phyloP scores from a whole-genome alignment of 495 filamentous ascomycete genomes.

The Penicillium daleae region DNA sequence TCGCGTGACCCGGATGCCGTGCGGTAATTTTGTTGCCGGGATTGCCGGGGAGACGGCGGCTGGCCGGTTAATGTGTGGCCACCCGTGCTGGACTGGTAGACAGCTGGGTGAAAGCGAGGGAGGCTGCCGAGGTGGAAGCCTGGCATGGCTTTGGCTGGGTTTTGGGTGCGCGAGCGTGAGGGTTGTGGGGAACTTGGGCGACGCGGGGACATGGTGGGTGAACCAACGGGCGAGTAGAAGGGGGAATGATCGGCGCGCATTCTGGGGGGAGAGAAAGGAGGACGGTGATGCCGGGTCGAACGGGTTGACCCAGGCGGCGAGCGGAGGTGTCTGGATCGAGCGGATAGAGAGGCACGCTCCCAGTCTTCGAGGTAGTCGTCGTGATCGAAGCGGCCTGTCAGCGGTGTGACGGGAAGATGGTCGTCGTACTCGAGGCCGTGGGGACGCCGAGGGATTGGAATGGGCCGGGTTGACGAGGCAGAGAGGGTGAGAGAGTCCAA shows the following conservation, averaged over 20 bases:
- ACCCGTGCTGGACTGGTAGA: slow-evolving; percentile 42
- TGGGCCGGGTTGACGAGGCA: slow-evolving; percentile 42
- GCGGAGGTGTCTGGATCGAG: slow-evolving; percentile 24
- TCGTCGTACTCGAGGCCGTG: slow-evolving; percentile 33
- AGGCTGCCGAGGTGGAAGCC: slow-evolving; percentile 48
- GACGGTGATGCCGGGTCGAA: slow-evolving; percentile 14
- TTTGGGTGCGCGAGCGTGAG: slow-evolving; percentile 31
- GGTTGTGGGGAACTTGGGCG: slow-evolving; percentile 44
- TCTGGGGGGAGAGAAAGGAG: slow-evolving; percentile 18
- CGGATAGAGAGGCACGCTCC: slow-evolving; percentile 33
- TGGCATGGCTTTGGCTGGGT: slow-evolving; percentile 36
- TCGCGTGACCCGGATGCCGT: slow-evolving; percentile 42
- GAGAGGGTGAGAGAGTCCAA: slow-evolving; percentile 36
- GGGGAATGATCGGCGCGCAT: slow-evolving; percentile 46
- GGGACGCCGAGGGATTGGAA: slow-evolving; percentile 45
- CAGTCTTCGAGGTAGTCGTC: slow-evolving; percentile 44
- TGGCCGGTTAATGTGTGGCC: slow-evolving; percentile 26
- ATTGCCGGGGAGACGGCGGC: slow-evolving; percentile 39
- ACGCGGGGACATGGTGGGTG: slow-evolving; percentile 44
- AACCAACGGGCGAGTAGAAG: slow-evolving; percentile 41
- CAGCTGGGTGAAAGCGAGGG: slow-evolving; percentile 54
- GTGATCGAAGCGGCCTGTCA: slow-evolving; percentile 49
- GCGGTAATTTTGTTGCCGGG: slow-evolving; percentile 40
- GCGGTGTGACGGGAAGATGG: slow-evolving; percentile 48
- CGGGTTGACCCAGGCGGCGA: slow-evolving; percentile 18